A percentile compares a stretch with the other conserved stretches of the same genome.
phyloP scores from a whole-genome alignment of 1,284 basidiomycete species.

The Thecaphora frezii region DNA sequence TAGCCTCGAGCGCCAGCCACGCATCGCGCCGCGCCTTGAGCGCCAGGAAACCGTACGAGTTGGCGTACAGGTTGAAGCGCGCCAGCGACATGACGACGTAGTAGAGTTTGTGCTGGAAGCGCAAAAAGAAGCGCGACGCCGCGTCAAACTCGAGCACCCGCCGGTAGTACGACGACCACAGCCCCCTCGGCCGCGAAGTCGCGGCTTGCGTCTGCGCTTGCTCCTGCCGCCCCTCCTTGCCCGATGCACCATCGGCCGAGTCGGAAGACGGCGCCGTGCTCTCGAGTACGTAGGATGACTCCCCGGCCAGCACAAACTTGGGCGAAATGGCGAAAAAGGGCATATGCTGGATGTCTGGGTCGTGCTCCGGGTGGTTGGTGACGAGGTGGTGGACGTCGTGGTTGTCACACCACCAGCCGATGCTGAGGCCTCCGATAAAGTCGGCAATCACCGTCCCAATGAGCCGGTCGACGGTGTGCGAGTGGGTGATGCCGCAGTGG shows the following conservation, averaged over 20 bases:
- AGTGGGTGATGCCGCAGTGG: conserved; percentile 87
- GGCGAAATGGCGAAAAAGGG: conserved; percentile 95
- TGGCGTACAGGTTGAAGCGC: conserved; percentile 91
- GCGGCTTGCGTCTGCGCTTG: neutral
- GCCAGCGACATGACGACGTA: conserved; percentile 88
- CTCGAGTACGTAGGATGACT: conserved; percentile 8
- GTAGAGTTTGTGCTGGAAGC: conserved; percentile 87
- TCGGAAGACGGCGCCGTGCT: too few relatives aligned
- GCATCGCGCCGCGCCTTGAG: conserved; percentile 62
- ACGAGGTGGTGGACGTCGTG: conserved; percentile 97
- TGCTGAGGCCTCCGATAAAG: conserved; percentile 86
- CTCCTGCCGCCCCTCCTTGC: neutral
- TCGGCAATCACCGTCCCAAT: conserved; percentile 80
- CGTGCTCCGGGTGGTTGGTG: conserved; percentile 96
- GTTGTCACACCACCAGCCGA: conserved; percentile 98
- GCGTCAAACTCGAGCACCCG: conserved; percentile 79
- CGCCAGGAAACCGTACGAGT: conserved; percentile 78
- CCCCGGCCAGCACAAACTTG: conserved; percentile 64
- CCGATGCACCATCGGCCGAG: too few relatives aligned
- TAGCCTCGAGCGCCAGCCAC: conserved; percentile 65
- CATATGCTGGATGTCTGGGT: conserved; percentile 84
- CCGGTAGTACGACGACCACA: conserved; percentile 95
- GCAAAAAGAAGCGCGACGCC: conserved; percentile 70
- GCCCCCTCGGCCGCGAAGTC: conserved; percentile 33
- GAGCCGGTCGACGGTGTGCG: conserved; percentile 79